A percentile compares a stretch with the other conserved stretches of the same genome.
Conservation (phyloP, 2,329 filamentous ascomycete species). For the Cryphonectria parasitica region DNA sequence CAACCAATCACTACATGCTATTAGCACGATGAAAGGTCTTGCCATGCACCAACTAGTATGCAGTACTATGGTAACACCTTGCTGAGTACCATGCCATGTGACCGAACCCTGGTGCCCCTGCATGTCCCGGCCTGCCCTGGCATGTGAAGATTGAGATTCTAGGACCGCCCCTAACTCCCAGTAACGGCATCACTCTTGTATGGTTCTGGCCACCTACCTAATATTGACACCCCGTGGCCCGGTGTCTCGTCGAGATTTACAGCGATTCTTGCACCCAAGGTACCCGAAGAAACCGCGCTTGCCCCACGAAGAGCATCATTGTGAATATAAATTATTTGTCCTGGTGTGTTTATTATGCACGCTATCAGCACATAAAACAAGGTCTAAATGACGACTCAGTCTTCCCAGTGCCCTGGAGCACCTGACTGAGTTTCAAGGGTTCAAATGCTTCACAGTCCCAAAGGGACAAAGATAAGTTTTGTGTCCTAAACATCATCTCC, state of each 20-base stretch:
- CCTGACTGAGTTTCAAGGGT: background rate
- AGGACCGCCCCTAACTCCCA: background rate
- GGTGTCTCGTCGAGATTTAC: background rate
- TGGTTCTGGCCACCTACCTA: background rate
- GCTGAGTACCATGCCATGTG: background rate
- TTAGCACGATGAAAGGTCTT: background rate
- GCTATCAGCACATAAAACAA: background rate
- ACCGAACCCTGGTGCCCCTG: background rate
- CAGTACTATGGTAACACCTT: background rate
- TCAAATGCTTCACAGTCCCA: background rate
- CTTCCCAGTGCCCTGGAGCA: background rate
- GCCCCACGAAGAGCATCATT: background rate
- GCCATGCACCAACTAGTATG: background rate
- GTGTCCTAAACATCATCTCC: background rate
- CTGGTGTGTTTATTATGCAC: background rate
- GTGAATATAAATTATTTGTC: slow-evolving; percentile 11
- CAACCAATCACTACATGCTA: background rate
- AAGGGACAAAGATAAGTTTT: background rate
- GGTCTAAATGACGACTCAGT: background rate
- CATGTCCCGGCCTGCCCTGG: background rate
- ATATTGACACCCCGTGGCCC: background rate
- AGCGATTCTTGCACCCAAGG: background rate
- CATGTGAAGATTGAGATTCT: slow-evolving; percentile 5
- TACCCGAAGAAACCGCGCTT: background rate
- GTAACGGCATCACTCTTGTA: background rate